Conservation (phyloP, 106 monocot genomes). For the Narthecium ossifragum region DNA sequence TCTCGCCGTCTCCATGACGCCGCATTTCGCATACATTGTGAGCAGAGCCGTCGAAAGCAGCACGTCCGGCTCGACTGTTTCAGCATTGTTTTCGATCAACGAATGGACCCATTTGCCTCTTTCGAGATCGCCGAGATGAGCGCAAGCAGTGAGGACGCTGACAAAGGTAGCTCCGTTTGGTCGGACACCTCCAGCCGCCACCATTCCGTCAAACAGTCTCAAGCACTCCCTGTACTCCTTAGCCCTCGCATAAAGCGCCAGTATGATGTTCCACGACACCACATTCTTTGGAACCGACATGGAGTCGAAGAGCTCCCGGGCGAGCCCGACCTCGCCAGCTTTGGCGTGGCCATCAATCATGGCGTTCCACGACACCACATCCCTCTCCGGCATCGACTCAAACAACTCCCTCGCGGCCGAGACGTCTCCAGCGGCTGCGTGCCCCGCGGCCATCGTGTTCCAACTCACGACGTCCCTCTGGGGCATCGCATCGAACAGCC, state of each 20-base stretch:
- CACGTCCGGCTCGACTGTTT: constrained; percentile 24
- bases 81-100: constrained; percentile 16
- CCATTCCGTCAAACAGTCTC: constrained; percentile 50
- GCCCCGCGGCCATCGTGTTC: constrained; percentile 54
- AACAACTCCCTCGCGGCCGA: constrained; percentile 39
- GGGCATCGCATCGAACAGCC: constrained; percentile 47
- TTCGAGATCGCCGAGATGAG: constrained; percentile 39
- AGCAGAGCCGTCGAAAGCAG: constrained; percentile 53
- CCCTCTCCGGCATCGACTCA: constrained; percentile 37
- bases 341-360: constrained; percentile 50
- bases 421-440: constrained; percentile 33
- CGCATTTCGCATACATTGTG: constrained; percentile 81
- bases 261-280: constrained; percentile 71
- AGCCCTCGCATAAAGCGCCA: constrained; percentile 44
- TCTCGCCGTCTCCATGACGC: constrained; percentile 37
- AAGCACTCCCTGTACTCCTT: constrained; percentile 51
- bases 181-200: constrained; percentile 5
- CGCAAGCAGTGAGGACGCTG: constrained; percentile 58
- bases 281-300: constrained; percentile 40
- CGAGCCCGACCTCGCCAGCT: constrained; percentile 14
- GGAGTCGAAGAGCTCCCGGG: constrained; percentile 41
- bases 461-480: constrained; percentile 44
- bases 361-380: constrained; percentile 56
- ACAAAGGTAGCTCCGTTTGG: constrained; percentile 64
- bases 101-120: constrained; percentile 62